Evolutionary conservation across 2,329 filamentous ascomycete species (phyloP).

Genomic region (Ceratocystis albifundus): DNA sequence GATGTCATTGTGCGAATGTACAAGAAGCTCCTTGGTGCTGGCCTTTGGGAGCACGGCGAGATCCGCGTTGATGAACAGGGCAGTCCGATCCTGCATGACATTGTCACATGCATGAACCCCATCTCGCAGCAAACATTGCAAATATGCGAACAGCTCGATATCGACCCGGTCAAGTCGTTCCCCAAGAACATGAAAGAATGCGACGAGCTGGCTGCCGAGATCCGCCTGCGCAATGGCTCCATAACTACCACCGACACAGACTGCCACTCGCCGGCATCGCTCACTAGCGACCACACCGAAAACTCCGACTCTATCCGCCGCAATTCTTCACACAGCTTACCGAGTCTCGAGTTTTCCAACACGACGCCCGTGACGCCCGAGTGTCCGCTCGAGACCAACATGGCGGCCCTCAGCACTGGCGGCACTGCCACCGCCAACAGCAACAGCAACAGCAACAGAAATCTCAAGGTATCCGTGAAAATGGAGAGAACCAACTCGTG

Average conservation of each 20-base stretch:
- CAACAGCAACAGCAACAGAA: background rate
- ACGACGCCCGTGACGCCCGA: constrained; percentile 2
- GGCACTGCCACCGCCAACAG: background rate
- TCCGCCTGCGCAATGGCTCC: constrained; percentile 2
- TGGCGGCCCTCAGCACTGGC: background rate
- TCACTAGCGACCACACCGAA: constrained; percentile 17
- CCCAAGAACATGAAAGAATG: constrained; percentile 16
- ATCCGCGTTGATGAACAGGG: constrained; percentile 52
- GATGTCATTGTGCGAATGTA: constrained; percentile 56
- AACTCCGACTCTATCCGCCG: constrained; percentile 4
- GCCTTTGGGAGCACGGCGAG: constrained; percentile 51
- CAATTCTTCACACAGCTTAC: background rate
- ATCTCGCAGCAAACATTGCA: constrained; percentile 19
- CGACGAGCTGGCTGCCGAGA: constrained; percentile 14
- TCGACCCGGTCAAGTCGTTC: constrained; percentile 16
- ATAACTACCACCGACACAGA: constrained; percentile 5
- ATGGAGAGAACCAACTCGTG: constrained; percentile 14
- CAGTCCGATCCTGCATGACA: constrained; percentile 53
- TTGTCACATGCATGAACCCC: constrained; percentile 32
- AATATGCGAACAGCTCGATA: constrained; percentile 18
- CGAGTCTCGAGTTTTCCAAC: background rate
- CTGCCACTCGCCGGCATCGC: constrained; percentile 9
- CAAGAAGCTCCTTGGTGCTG: constrained; percentile 47
- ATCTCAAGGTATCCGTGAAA: constrained; percentile 6
- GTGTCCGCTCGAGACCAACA: background rate